These are phyloP conservation scores for Pythium phragmitis DNA, from an alignment of 352 stramenopile genomes.

Conservation along the genomic window DNA sequence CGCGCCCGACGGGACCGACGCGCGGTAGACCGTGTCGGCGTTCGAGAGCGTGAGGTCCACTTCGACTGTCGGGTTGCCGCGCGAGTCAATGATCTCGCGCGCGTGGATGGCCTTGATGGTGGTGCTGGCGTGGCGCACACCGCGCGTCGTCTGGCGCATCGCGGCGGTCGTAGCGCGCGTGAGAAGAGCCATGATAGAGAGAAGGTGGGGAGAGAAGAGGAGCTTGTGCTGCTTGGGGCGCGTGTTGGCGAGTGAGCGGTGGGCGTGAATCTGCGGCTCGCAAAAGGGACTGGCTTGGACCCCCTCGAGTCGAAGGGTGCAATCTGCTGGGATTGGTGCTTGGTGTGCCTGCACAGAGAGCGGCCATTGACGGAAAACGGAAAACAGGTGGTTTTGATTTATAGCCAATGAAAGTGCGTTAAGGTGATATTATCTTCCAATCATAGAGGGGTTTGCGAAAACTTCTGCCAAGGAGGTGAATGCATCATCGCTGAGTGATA, in stretches of 20 bases:
- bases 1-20: conserved; percentile 93
- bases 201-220: background rate
- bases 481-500: no score
- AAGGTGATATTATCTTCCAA: background rate
- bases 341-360: conserved; percentile 17
- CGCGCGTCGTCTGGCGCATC: conserved; percentile 8
- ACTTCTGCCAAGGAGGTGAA: no score
- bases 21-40: conserved; percentile 93
- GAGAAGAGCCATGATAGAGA: conserved; percentile 9
- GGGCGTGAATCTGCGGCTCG: background rate
- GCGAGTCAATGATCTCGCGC: conserved; percentile 98
- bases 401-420: background rate
- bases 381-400: conserved; percentile 1
- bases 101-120: conserved; percentile 90
- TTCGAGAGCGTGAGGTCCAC: conserved; percentile 88
- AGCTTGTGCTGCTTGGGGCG: conserved; percentile 6
- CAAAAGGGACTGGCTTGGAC: background rate
- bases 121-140: conserved; percentile 54
- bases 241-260: conserved; percentile 18
- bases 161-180: conserved; percentile 13
- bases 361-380: conserved; percentile 20
- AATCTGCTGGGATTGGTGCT: conserved; percentile 25
- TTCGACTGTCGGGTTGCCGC: conserved; percentile 98
- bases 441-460: background rate
- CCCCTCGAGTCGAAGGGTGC: background rate